Percentiles rank a stretch among this genome's conserved stretches.
These are phyloP conservation scores for Ilex aquifolium DNA, from an alignment of 257 asterid species.

Conservation along the genomic window DNA sequence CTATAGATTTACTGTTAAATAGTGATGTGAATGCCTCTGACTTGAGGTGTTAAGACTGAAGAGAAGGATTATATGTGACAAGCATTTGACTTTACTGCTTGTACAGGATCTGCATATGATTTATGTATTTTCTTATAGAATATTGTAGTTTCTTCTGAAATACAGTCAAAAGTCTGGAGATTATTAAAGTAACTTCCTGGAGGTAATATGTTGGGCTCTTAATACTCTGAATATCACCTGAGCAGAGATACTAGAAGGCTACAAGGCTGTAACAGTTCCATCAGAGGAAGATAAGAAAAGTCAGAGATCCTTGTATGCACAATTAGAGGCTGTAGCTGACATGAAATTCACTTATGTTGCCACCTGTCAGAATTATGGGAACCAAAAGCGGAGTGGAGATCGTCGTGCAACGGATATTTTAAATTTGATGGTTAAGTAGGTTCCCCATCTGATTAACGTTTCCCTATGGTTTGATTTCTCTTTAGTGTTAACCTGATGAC, in stretches of 20 bases:
- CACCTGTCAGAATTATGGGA: conserved; percentile 96
- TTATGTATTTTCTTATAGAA: too few species aligned
- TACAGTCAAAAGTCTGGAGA: not conserved
- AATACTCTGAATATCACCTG: conserved; percentile 13
- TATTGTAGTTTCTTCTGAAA: too few species aligned
- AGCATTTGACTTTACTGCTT: too few species aligned
- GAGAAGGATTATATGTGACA: too few species aligned
- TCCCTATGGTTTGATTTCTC: not conserved
- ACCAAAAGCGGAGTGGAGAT: conserved; percentile 92
- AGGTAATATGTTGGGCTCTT: conserved; percentile 14
- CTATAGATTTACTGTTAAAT: too few species aligned
- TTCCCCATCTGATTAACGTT: conserved; percentile 14
- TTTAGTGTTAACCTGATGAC: conserved; percentile 6
- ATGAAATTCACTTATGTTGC: conserved; percentile 97
- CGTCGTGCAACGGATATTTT: conserved; percentile 97
- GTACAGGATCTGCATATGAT: too few species aligned
- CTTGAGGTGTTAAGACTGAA: too few species aligned
- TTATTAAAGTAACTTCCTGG: not conserved
- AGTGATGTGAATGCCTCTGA: too few species aligned
- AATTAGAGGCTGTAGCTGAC: conserved; percentile 94
- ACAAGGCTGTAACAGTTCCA: conserved; percentile 58
- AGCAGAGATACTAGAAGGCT: conserved; percentile 87
- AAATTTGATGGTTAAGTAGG: conserved; percentile 98
- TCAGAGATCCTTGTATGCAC: conserved; percentile 85
- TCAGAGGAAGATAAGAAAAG: conserved; percentile 82